Evolutionary conservation across 2,329 filamentous ascomycete species (phyloP), one percentile per base, ranked within the genome.

Genomic region (Sordariomycetes sp.): DNA sequence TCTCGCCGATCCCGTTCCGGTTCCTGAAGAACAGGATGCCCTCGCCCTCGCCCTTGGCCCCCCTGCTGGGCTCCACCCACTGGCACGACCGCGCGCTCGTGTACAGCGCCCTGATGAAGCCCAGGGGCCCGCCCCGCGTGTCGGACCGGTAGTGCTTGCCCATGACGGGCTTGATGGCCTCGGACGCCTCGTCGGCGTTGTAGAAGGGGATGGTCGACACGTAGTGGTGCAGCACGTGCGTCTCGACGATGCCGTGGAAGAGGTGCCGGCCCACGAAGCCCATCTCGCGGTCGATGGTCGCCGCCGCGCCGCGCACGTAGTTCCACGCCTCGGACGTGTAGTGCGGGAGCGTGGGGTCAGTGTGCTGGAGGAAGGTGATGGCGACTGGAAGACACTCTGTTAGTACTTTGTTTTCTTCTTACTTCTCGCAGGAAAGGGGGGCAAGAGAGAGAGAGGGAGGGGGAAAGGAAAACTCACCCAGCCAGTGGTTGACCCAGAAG

Each of bases 401-500:
- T 37, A 40, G 24, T 48, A 14, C 14, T 48, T 50, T 35, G 37
- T 46, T 18, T n/a, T 14, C 14, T 46, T n/a, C 14, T 14, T 14
- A 18, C 24, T 7, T 50, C 20, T 37, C n/a, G 20, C 32, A 32
- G 43, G 12, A 16, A 25, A 35, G 37, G 11, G 10, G 35, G 48
- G 25, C 28, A 28, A 25, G 24, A 52, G 18, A 35, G 10, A 24
- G 16, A 50, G 8, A 34, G 32, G 10, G 10, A 46, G 12, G 11
- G 11, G n/a, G 32, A 53, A 34, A 46, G 51, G 11, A 59, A 58
- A 56, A 81, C 89, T 81, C 85, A 94, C 90, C 89, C 59, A 97
- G 88, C 93, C 93, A 97, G 83, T 97, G 91, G 83, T 97, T 96
- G 59, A 97, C 92, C 93, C 93, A 97, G 61, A 97, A 80, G 73